A percentile compares a stretch with the other conserved stretches of the same genome.
Evolutionary conservation across 495 filamentous ascomycete genomes (phyloP).

Genomic region (Lichina pygmaea): DNA sequence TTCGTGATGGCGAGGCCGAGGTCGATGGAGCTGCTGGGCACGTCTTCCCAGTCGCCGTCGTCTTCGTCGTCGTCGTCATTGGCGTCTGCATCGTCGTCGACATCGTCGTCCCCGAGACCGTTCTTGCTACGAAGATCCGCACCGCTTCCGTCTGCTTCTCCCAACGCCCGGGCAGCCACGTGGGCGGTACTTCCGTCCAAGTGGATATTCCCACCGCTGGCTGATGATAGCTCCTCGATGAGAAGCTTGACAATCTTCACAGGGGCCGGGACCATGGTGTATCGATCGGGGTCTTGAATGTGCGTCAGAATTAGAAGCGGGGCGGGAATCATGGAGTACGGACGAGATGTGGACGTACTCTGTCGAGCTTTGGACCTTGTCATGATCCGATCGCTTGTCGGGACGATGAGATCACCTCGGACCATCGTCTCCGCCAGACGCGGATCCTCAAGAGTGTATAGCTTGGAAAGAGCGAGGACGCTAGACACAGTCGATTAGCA

Average conservation of each 20-base stretch:
- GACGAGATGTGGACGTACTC: slow-evolving; percentile 16
- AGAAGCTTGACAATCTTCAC: slow-evolving; percentile 93
- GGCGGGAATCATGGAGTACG: slow-evolving; percentile 2
- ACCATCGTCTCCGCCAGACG: slow-evolving; percentile 56
- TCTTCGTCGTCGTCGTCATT: slow-evolving; percentile 20
- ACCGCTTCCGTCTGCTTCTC: slow-evolving; percentile 9
- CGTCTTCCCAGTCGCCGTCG: slow-evolving; percentile 71
- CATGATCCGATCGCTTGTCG: slow-evolving; percentile 61
- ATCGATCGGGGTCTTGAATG: slow-evolving; percentile 51
- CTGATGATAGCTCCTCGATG: slow-evolving; percentile 59
- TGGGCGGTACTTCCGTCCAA: slow-evolving; percentile 12
- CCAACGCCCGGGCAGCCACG: not conserved
- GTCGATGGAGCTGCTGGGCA: slow-evolving; percentile 38
- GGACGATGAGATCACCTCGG: slow-evolving; percentile 73
- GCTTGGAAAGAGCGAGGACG: slow-evolving; percentile 69
- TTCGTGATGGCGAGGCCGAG: slow-evolving; percentile 18
- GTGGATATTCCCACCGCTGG: slow-evolving; percentile 9
- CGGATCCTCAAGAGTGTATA: slow-evolving; percentile 68
- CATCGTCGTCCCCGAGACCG: slow-evolving; percentile 26
- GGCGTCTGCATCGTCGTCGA: slow-evolving; percentile 3
- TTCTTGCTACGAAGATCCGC: slow-evolving; percentile 25
- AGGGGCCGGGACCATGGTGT: slow-evolving; percentile 61
- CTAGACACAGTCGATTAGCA: slow-evolving; percentile 29
- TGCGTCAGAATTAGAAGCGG: not conserved
- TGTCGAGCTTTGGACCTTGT: slow-evolving; percentile 67